phyloP scores from a whole-genome alignment of 257 asterid genomes.

The Avicennia marina region DNA sequence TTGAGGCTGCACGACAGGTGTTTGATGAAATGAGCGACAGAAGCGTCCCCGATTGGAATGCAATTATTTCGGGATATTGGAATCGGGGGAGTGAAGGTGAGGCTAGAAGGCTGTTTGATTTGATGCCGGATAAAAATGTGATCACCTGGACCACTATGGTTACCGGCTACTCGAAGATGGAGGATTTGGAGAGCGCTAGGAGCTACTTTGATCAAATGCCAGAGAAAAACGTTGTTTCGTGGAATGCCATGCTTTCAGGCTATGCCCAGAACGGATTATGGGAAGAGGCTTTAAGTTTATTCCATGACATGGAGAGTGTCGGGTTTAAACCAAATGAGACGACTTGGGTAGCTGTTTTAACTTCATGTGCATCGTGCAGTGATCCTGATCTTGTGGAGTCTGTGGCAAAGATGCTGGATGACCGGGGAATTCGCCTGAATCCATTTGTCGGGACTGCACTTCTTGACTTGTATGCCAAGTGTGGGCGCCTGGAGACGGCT shows the following conservation, averaged over 20 bases:
- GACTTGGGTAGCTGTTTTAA: constrained; percentile 57
- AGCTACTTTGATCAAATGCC: constrained; percentile 58
- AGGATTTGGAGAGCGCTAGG: constrained; percentile 55
- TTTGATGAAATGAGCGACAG: constrained; percentile 61
- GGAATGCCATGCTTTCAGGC: constrained; percentile 83
- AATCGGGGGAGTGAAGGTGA: constrained; percentile 25
- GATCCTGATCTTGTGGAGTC: constrained; percentile 41
- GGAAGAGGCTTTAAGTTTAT: constrained; percentile 48
- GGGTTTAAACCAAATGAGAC: constrained; percentile 54
- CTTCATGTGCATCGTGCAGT: constrained; percentile 53
- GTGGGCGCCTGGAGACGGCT: constrained; percentile 57
- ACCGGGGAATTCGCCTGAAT: constrained; percentile 26
- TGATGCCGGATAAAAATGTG: constrained; percentile 54
- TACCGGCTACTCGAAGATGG: constrained; percentile 51
- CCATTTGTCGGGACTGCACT: constrained; percentile 54
- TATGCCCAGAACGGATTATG: not conserved
- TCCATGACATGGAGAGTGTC: constrained; percentile 43
- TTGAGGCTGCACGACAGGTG: constrained; percentile 47
- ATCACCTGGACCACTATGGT: constrained; percentile 78
- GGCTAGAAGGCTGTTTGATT: constrained; percentile 47
- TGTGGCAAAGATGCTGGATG: constrained; percentile 37
- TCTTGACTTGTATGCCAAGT: constrained; percentile 69
- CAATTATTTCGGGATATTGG: constrained; percentile 39
- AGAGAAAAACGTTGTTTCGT: constrained; percentile 49
- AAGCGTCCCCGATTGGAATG: constrained; percentile 58